Conservation (phyloP, 306 rosid species). For the Vicia sativa region DNA sequence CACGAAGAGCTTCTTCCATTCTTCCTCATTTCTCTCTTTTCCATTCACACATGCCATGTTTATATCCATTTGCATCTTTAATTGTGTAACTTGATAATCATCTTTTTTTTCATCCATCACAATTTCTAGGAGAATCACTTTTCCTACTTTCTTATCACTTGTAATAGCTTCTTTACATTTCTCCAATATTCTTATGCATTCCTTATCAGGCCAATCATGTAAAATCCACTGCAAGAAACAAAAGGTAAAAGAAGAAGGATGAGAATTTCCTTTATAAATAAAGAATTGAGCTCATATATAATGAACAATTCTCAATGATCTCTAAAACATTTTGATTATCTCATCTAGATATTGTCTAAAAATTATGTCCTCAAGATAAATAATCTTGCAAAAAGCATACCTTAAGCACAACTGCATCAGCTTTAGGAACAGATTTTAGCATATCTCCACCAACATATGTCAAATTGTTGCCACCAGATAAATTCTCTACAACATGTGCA, state of each 20-base stretch:
- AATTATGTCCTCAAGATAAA: too few species aligned
- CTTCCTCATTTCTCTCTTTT: slow-evolving; percentile 42
- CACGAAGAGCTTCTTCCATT: slow-evolving; percentile 48
- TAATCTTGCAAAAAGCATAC: background rate
- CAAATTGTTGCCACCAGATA: slow-evolving; percentile 7
- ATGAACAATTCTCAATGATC: too few species aligned
- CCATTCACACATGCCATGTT: slow-evolving; percentile 44
- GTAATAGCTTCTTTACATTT: slow-evolving; percentile 47
- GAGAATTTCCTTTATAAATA: too few species aligned
- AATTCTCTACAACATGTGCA: slow-evolving; percentile 19
- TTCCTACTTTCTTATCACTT: slow-evolving; percentile 35
- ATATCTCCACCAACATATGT: slow-evolving; percentile 37
- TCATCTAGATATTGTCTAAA: too few species aligned
- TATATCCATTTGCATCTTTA: slow-evolving; percentile 44
- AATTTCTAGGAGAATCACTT: slow-evolving; percentile 47
- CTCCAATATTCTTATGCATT: slow-evolving; percentile 43
- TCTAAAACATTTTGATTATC: too few species aligned
- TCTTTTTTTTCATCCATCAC: slow-evolving; percentile 42
- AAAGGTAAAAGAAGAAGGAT: too few species aligned
- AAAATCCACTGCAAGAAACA: slow-evolving; percentile 21
- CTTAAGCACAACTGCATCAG: slow-evolving; percentile 37
- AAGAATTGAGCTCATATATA: too few species aligned
- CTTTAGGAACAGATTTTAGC: slow-evolving; percentile 31
- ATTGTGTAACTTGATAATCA: slow-evolving; percentile 26
- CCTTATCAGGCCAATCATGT: slow-evolving; percentile 42